phyloP scores from a whole-genome alignment of 2,329 filamentous ascomycete genomes.

The Diaporthe sp. region DNA sequence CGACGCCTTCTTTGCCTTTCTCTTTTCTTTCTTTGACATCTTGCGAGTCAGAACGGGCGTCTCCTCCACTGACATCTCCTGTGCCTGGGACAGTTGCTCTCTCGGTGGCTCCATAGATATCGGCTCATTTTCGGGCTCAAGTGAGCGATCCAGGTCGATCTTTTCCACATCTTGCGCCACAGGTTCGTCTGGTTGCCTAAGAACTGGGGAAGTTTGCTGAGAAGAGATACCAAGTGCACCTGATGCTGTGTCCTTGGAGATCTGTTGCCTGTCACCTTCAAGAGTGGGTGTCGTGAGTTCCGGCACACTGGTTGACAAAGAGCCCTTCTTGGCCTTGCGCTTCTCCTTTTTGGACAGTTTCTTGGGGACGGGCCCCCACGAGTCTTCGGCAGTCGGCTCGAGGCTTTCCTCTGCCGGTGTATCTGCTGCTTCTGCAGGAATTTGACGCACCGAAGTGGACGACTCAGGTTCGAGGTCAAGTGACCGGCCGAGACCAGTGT shows the following conservation, averaged over 20 bases:
- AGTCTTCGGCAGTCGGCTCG: conserved; percentile 42
- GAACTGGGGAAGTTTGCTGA: not conserved
- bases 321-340: conserved; percentile 39
- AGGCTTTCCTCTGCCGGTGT: conserved; percentile 1
- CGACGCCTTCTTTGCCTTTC: conserved; percentile 50
- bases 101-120: not conserved
- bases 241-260: not conserved
- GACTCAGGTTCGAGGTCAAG: conserved; percentile 26
- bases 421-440: not conserved
- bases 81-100: not conserved
- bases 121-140: not conserved
- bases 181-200: not conserved
- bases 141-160: conserved; percentile 2
- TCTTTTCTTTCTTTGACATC: conserved; percentile 43
- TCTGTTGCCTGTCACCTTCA: conserved; percentile 1
- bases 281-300: not conserved
- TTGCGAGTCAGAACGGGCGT: conserved; percentile 38
- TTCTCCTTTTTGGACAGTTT: conserved; percentile 51
- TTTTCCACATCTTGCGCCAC: not conserved
- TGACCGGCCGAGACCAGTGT: conserved; percentile 31
- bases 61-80: not conserved
- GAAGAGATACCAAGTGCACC: not conserved
- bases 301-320: conserved; percentile 14
- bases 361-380: conserved; percentile 42
- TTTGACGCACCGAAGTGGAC: conserved; percentile 35